These are phyloP conservation scores for Pythium oligandrum DNA, from an alignment of 352 stramenopile genomes.

Conservation along the genomic window DNA sequence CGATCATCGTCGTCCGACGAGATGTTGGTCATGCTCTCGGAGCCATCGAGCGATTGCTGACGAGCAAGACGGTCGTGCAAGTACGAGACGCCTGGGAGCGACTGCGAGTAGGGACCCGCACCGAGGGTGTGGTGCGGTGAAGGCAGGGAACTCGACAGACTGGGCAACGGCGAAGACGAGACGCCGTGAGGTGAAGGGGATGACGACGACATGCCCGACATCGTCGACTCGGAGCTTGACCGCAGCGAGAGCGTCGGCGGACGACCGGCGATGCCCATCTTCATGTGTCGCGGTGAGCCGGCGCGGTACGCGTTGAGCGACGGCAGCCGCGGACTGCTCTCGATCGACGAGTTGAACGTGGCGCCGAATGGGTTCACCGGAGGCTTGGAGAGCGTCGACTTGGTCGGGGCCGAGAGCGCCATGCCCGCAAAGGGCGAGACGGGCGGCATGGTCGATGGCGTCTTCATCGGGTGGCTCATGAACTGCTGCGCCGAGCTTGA, in stretches of 20 bases:
- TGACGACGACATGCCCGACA: slow-evolving; percentile 45
- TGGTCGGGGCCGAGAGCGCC: slow-evolving; percentile 58
- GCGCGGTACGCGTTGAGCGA: slow-evolving; percentile 68
- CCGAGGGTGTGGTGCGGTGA: slow-evolving; percentile 24
- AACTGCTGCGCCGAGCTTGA: slow-evolving; percentile 29
- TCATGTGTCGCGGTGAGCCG: slow-evolving; percentile 54
- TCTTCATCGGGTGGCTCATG: slow-evolving; percentile 28
- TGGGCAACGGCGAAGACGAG: slow-evolving; percentile 43
- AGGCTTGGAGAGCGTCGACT: slow-evolving; percentile 31
- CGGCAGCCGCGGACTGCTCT: slow-evolving; percentile 59
- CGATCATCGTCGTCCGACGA: slow-evolving; percentile 63
- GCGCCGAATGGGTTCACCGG: slow-evolving; percentile 53
- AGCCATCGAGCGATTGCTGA: slow-evolving; percentile 61
- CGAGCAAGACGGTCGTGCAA: slow-evolving; percentile 37
- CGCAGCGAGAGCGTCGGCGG: slow-evolving; percentile 56
- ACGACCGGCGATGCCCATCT: slow-evolving; percentile 50
- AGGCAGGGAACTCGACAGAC: slow-evolving; percentile 16
- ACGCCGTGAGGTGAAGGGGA: slow-evolving; percentile 18
- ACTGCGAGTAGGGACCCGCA: slow-evolving; percentile 59
- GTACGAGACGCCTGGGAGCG: slow-evolving; percentile 57
- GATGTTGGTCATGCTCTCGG: slow-evolving; percentile 56
- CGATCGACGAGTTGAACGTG: slow-evolving; percentile 26
- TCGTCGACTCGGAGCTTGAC: slow-evolving; percentile 11
- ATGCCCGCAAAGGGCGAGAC: slow-evolving; percentile 70
- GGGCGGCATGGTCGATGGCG: slow-evolving; percentile 46